Conservation (phyloP, 495 filamentous ascomycete species). For the Melanomma pulvis-pyrius region DNA sequence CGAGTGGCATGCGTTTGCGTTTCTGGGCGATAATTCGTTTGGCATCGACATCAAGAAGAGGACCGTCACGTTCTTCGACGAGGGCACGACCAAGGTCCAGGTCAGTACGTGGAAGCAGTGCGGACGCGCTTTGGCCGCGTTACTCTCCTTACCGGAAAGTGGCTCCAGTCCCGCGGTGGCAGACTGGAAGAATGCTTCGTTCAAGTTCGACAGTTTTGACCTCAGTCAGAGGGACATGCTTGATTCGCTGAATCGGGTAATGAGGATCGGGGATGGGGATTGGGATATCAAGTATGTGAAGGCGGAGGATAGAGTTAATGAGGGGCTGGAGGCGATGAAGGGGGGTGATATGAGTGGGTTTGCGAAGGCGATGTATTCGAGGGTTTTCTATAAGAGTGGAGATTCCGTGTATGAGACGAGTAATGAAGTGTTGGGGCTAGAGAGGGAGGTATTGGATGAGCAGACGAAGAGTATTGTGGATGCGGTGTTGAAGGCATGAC, state of each 20-base stretch:
- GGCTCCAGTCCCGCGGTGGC: constrained; percentile 38
- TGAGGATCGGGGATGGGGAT: constrained; percentile 51
- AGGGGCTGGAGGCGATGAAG: constrained; percentile 49
- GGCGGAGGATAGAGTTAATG: constrained; percentile 45
- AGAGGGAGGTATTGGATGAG: constrained; percentile 64
- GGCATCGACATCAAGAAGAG: constrained; percentile 53
- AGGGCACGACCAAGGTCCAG: constrained; percentile 50
- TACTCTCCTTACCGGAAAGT: neutral
- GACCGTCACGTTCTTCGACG: constrained; percentile 52
- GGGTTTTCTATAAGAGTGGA: constrained; percentile 56
- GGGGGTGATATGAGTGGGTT: constrained; percentile 54
- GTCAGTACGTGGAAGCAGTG: constrained; percentile 35
- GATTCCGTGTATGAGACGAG: constrained; percentile 49
- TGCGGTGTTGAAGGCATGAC: neutral
- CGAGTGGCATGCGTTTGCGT: constrained; percentile 51
- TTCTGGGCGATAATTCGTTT: constrained; percentile 33
- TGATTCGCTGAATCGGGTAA: constrained; percentile 50
- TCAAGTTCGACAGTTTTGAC: constrained; percentile 47
- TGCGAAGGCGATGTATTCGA: constrained; percentile 56
- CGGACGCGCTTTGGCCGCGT: neutral
- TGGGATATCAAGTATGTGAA: constrained; percentile 58
- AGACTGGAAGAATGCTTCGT: constrained; percentile 40
- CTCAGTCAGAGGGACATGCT: constrained; percentile 51
- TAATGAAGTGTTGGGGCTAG: constrained; percentile 58
- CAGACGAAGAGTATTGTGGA: constrained; percentile 45